A percentile compares a stretch with the other conserved stretches of the same genome.
These are phyloP conservation scores for Castanea crenata DNA, from an alignment of 306 rosid species.

Conservation along the genomic window DNA sequence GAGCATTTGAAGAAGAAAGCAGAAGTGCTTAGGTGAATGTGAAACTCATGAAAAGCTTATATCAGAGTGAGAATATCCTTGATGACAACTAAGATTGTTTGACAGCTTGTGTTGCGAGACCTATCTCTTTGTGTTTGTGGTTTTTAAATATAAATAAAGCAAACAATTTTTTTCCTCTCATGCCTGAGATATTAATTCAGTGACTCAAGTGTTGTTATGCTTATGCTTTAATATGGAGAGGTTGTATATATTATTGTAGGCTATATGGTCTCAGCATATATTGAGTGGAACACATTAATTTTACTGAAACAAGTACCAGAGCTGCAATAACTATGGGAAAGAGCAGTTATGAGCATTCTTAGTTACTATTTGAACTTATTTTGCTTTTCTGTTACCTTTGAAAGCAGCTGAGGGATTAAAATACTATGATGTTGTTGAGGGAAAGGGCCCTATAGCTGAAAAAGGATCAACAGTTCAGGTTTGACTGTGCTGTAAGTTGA, in stretches of 20 bases:
- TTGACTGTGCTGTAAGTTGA: neutral
- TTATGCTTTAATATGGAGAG: neutral
- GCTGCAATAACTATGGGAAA: neutral
- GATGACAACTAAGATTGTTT: neutral
- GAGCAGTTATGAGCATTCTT: neutral
- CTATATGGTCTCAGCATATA: neutral
- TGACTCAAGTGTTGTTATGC: neutral
- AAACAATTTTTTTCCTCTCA: neutral
- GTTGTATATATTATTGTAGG: neutral
- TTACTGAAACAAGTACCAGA: neutral
- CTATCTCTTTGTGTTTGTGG: neutral
- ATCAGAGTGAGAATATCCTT: neutral
- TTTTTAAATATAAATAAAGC: neutral
- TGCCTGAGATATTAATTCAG: neutral
- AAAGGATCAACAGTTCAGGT: conserved; percentile 84
- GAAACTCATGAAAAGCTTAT: neutral
- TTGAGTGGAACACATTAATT: neutral
- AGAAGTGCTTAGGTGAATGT: neutral
- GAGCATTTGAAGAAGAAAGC: neutral
- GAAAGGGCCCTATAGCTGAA: conserved; percentile 72
- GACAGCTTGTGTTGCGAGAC: neutral
- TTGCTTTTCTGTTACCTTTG: conserved; percentile 11
- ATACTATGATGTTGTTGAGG: conserved; percentile 82
- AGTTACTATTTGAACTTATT: neutral
- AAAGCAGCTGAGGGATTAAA: conserved; percentile 75